Conservation (phyloP, 2,329 filamentous ascomycete species). For the Neopestalotiopsis sp. region DNA sequence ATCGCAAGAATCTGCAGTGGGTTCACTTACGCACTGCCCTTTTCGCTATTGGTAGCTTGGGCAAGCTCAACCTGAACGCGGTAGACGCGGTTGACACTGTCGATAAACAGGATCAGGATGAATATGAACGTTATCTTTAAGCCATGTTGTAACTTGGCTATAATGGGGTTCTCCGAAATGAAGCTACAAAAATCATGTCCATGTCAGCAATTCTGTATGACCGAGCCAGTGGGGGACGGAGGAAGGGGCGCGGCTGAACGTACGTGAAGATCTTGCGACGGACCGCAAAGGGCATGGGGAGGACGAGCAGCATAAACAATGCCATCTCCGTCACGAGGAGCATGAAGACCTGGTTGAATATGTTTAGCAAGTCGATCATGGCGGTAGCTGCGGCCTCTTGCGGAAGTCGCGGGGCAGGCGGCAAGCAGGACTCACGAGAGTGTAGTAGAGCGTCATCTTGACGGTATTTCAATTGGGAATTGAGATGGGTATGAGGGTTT, state of each 20-base stretch:
- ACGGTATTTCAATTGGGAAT: conserved; percentile 21
- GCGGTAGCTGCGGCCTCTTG: background rate
- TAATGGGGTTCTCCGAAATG: conserved; percentile 83
- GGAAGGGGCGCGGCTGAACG: conserved; percentile 32
- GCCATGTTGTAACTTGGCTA: conserved; percentile 96
- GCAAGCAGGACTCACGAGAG: conserved; percentile 45
- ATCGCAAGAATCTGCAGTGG: background rate
- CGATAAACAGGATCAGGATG: conserved; percentile 96
- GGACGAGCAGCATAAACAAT: conserved; percentile 78
- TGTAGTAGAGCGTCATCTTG: conserved; percentile 58
- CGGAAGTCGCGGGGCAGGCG: background rate
- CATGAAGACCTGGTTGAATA: conserved; percentile 72
- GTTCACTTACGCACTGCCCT: conserved; percentile 52
- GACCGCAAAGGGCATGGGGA: conserved; percentile 87
- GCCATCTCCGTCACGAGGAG: conserved; percentile 84
- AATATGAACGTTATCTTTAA: conserved; percentile 99
- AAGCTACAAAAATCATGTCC: conserved; percentile 61
- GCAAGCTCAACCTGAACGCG: conserved; percentile 91
- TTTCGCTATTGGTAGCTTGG: conserved; percentile 68
- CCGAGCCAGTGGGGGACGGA: background rate
- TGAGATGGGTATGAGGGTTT: background rate
- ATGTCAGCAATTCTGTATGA: conserved; percentile 17
- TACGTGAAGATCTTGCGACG: conserved; percentile 84
- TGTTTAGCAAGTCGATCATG: conserved; percentile 30
- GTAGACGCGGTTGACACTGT: conserved; percentile 95